Base-by-base conservation (phyloP, 2,329 filamentous ascomycete genomes). In the Aspergillus chevalieri region DNA sequence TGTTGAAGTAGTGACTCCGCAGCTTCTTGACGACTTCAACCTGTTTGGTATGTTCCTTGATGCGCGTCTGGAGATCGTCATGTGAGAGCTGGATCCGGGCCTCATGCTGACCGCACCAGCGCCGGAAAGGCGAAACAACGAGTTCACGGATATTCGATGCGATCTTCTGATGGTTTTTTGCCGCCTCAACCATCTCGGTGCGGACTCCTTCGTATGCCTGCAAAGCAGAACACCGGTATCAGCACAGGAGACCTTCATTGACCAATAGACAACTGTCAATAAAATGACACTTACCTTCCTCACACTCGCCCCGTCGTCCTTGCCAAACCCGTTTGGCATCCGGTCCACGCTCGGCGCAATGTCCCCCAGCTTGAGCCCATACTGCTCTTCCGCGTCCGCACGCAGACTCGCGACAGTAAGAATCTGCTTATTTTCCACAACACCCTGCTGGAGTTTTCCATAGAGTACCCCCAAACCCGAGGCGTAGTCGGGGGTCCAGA, bases 401-500 rank as follows among this genome's bases (percentile, higher is more conserved):
- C 93, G 89, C 85, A 97, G 81, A 52, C 88, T 88, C 56, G 93
- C 90, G 64, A 98, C 83, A 34, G 87, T 93, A 56, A 98, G 77
- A 53, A 98, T 79, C 73, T 98, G 93, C 64, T 92, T 87, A 71
- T 98, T 95, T 73, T 98, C 93, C 61, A 91, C 81, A 51, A 94
- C 87, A 53, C 93, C 93, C 72, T 98, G 93, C 71, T 97, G 91
- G 49, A 98, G 85, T 78, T 98, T 98, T 69, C 84, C 84, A 66
- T 97, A 98, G 57, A 98, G 81, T 57, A 97, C 90, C 48, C 92
- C 91, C 58, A 98, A 82, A 55, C 93, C 91, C 78, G 88, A 90
- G 68, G 92, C 92, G 79, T 97, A 97, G 80, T 98, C 93, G 68
- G 83, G 83, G 54, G 93, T 95, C 93, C 93, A 98, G 76, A 98